Percentiles rank a stretch among this genome's conserved stretches.
Conservation (phyloP, 176 grass and related monocot species). For the Musa acuminata region DNA sequence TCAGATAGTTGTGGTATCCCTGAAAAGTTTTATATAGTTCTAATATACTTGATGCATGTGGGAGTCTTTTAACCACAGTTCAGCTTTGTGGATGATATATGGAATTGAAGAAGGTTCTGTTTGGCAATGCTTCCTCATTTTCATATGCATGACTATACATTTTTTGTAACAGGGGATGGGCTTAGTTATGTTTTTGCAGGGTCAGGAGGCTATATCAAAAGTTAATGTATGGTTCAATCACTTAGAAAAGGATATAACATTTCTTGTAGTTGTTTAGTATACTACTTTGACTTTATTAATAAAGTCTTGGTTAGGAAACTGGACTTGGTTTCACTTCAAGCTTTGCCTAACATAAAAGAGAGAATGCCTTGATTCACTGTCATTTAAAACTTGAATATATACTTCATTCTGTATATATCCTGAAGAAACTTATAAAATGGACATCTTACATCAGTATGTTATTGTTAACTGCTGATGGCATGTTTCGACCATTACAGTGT, state of each 20-base stretch:
- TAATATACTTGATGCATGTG: not conserved
- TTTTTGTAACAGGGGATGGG: no score
- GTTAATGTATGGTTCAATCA: not conserved
- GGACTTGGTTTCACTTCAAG: not conserved
- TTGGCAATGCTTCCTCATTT: no score
- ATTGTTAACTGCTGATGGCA: not conserved
- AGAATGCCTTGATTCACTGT: not conserved
- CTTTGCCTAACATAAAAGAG: not conserved
- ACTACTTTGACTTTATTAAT: no score
- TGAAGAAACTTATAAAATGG: no score
- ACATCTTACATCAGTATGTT: not conserved
- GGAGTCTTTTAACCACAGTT: not conserved
- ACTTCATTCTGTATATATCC: no score
- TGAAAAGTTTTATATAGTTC: not conserved
- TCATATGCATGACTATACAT: no score
- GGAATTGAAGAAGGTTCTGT: no score
- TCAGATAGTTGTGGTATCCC: not conserved
- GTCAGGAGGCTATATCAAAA: not conserved
- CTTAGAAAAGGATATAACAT: not conserved
- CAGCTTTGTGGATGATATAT: not conserved
- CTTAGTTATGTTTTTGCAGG: no score
- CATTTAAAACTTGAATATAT: not conserved
- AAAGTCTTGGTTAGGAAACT: not conserved
- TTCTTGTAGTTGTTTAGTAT: no score
- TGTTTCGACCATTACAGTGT: not conserved